Percentiles rank a stretch among this genome's conserved stretches.
These are phyloP conservation scores for Nephelium lappaceum DNA, from an alignment of 345 rosid species.

Conservation along the genomic window DNA sequence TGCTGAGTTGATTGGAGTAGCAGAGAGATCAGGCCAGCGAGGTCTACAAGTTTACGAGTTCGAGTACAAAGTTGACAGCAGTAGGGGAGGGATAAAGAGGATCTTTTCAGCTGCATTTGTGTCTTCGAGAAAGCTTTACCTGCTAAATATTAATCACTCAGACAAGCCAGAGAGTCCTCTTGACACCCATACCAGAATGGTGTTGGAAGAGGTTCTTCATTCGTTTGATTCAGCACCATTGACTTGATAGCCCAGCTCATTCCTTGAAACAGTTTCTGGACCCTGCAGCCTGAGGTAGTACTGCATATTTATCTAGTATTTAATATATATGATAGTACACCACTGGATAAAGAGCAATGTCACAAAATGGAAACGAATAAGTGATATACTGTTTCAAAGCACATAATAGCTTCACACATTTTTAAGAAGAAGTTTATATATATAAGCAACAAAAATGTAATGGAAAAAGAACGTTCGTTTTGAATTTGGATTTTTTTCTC, in stretches of 20 bases:
- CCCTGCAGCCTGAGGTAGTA: conserved; percentile 3
- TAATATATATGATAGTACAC: neutral
- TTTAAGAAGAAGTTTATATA: neutral
- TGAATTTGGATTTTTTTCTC: neutral
- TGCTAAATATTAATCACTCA: conserved; percentile 69
- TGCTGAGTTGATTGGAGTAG: conserved; percentile 66
- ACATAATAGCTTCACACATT: neutral
- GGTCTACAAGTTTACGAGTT: conserved; percentile 75
- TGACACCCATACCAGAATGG: conserved; percentile 51
- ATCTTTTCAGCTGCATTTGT: conserved; percentile 88
- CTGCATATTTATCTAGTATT: neutral
- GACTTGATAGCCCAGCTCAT: conserved; percentile 13
- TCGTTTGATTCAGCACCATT: conserved; percentile 60
- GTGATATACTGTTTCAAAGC: neutral
- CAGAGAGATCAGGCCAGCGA: conserved; percentile 65
- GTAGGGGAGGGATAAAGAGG: conserved; percentile 85
- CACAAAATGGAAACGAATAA: neutral
- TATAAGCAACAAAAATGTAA: too few relatives aligned
- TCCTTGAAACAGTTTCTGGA: neutral
- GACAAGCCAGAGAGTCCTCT: conserved; percentile 80
- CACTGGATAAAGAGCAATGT: neutral
- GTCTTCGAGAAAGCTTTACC: conserved; percentile 70
- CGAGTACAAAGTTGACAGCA: conserved; percentile 79
- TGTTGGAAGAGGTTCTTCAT: conserved; percentile 77
- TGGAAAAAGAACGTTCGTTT: neutral